phyloP scores from a whole-genome alignment of 2,329 filamentous ascomycete species.

The Fusarium brevicatenulatum region DNA sequence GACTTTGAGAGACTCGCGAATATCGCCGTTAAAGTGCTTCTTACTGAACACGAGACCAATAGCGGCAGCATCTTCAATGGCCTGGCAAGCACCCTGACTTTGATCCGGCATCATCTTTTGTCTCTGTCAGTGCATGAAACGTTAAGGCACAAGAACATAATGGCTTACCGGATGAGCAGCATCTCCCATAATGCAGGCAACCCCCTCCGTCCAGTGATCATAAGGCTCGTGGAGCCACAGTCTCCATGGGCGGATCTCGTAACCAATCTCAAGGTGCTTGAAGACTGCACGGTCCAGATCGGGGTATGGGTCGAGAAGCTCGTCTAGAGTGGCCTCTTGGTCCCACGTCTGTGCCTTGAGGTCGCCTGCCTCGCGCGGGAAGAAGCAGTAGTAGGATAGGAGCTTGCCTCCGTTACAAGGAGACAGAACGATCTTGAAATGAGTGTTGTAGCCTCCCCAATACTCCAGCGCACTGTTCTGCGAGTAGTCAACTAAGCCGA shows the following conservation, averaged over 20 bases:
- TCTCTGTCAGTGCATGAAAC: background rate
- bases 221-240: background rate
- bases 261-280: background rate
- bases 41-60: background rate
- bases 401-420: constrained; percentile 1
- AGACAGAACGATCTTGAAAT: constrained; percentile 1
- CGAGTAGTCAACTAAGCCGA: background rate
- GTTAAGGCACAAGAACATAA: background rate
- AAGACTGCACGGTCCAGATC: background rate
- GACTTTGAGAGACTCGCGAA: background rate
- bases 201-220: background rate
- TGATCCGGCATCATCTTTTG: constrained; percentile 1
- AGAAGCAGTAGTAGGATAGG: constrained; percentile 4
- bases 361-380: background rate
- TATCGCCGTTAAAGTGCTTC: background rate
- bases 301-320: background rate
- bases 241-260: background rate
- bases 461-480: background rate
- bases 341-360: background rate
- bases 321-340: background rate
- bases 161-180: background rate
- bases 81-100: background rate
- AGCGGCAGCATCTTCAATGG: background rate
- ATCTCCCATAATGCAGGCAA: constrained; percentile 1
- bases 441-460: background rate